phyloP scores from a whole-genome alignment of 768 basidiomycete species.

The Tylopilus felleus region DNA sequence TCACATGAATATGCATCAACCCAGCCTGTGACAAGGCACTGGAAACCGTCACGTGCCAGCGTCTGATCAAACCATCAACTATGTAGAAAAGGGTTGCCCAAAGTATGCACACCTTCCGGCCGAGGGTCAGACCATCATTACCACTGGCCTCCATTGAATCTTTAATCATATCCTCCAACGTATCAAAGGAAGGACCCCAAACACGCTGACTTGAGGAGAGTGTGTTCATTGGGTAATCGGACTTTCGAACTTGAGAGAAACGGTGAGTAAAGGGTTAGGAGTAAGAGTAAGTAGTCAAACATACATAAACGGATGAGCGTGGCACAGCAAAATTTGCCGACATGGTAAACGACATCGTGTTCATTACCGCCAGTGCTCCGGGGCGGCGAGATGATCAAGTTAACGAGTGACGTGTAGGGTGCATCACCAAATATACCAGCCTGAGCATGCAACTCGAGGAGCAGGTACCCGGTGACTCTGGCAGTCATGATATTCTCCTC shows the following conservation, averaged over 20 bases:
- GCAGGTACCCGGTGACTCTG: not conserved
- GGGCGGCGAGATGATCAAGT: not conserved
- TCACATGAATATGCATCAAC: not conserved
- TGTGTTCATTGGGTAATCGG: not conserved
- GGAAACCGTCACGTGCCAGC: not conserved
- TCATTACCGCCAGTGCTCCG: too few species aligned
- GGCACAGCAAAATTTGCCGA: not conserved
- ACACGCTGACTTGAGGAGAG: too few species aligned
- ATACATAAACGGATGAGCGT: not conserved
- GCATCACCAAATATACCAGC: not conserved
- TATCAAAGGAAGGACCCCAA: not conserved
- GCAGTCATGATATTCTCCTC: not conserved
- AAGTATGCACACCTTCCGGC: not conserved
- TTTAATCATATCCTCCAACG: not conserved
- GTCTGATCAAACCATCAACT: not conserved
- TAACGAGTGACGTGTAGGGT: not conserved
- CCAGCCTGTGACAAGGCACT: not conserved
- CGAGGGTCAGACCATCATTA: not conserved
- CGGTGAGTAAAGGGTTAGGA: too few species aligned
- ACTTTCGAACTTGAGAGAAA: too few species aligned
- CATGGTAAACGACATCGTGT: not conserved
- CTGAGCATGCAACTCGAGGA: not conserved
- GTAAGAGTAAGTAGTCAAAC: not conserved
- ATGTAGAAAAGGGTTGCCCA: not conserved
- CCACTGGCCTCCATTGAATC: not conserved